A percentile compares a stretch with the other conserved stretches of the same genome.
These are phyloP conservation scores for Areca catechu DNA, from an alignment of 176 grass and related monocot species.

Conservation along the genomic window DNA sequence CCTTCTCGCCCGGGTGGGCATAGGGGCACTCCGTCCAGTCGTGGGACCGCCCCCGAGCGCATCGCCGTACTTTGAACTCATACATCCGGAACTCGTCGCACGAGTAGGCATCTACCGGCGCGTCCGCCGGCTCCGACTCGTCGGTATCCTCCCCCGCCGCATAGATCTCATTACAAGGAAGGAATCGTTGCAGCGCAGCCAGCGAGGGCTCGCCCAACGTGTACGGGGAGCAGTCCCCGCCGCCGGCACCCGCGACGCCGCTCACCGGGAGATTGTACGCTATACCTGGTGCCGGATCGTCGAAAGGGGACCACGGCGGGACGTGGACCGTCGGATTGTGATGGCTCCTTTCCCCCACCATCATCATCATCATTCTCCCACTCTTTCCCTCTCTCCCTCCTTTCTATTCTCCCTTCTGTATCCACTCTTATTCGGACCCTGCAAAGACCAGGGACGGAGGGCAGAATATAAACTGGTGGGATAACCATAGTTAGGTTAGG, in stretches of 20 bases:
- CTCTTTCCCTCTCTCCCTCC: not conserved
- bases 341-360: not conserved
- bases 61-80: slow-evolving; percentile 92
- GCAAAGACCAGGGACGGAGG: not conserved
- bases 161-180: slow-evolving; percentile 25
- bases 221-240: slow-evolving; percentile 39
- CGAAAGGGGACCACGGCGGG: slow-evolving; percentile 1
- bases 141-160: not conserved
- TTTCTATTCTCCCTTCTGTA: not conserved
- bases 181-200: slow-evolving; percentile 36
- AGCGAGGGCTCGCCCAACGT: slow-evolving; percentile 22
- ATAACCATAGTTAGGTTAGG: slow-evolving; percentile 12
- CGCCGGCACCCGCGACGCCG: not conserved
- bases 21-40: slow-evolving; percentile 99
- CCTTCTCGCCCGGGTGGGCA: slow-evolving; percentile 92
- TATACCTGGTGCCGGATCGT: not conserved
- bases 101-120: slow-evolving; percentile 26
- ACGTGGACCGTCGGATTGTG: slow-evolving; percentile 9
- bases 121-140: not conserved
- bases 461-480: slow-evolving; percentile 41
- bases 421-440: slow-evolving; percentile 2
- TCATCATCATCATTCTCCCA: slow-evolving; percentile 1
- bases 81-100: slow-evolving; percentile 98
- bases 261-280: slow-evolving; percentile 1
- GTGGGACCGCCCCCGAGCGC: slow-evolving; percentile 59